Evolutionary conservation across 2,329 filamentous ascomycete species (phyloP).

Genomic region (Neofusicoccum kwambonambiense): DNA sequence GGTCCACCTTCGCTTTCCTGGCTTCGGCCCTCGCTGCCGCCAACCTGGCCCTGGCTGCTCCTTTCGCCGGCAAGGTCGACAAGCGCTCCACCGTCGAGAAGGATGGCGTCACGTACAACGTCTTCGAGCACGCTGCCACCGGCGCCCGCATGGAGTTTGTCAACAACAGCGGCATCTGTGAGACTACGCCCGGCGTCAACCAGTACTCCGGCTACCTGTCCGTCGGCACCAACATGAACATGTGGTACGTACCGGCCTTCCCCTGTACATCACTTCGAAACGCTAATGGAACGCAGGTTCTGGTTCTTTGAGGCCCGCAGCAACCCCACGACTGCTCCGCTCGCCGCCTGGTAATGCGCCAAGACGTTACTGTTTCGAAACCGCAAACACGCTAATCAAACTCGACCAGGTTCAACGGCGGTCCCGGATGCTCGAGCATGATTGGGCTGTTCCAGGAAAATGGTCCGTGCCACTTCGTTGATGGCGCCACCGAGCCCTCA

Average conservation of each 20-base stretch:
- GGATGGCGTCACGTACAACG: constrained; percentile 27
- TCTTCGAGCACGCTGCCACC: constrained; percentile 31
- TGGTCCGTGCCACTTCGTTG: constrained; percentile 46
- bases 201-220: constrained; percentile 39
- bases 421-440: constrained; percentile 12
- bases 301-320: constrained; percentile 51
- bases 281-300: constrained; percentile 25
- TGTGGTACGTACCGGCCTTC: constrained; percentile 25
- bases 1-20: constrained; percentile 21
- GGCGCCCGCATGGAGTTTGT: constrained; percentile 30
- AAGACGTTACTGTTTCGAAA: neutral
- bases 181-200: constrained; percentile 34
- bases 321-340: constrained; percentile 49
- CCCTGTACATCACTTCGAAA: neutral
- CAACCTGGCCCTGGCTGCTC: constrained; percentile 21
- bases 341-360: constrained; percentile 21
- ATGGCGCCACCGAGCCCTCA: constrained; percentile 39
- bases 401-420: constrained; percentile 27
- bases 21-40: constrained; percentile 20
- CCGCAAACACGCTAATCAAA: constrained; percentile 40
- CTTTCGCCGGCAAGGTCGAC: constrained; percentile 21
- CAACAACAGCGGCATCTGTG: constrained; percentile 45
- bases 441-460: constrained; percentile 29
- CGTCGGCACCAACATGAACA: constrained; percentile 36
- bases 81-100: constrained; percentile 28